Conservation (phyloP, 2,329 filamentous ascomycete genomes). For the Diaporthe aspalathi region DNA sequence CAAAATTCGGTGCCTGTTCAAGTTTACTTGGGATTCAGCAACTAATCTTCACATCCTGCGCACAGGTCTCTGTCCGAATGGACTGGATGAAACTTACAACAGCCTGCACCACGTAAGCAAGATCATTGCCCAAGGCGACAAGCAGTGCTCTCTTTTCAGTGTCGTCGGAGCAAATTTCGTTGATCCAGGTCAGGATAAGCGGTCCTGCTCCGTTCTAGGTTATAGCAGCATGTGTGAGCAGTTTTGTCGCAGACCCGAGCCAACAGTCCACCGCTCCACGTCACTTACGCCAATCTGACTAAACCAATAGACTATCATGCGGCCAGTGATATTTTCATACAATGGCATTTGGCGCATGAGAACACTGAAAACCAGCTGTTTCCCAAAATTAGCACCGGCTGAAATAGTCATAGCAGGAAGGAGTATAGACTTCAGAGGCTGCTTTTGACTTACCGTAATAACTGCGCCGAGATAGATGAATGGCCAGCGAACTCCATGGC, state of each 20-base stretch:
- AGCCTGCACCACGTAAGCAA: slow-evolving; percentile 50
- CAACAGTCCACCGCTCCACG: not conserved
- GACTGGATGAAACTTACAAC: slow-evolving; percentile 42
- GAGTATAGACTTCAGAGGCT: not conserved
- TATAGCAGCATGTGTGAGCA: not conserved
- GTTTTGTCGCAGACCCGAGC: not conserved
- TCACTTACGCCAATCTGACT: slow-evolving; percentile 49
- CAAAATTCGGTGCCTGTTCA: slow-evolving; percentile 52
- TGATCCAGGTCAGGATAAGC: slow-evolving; percentile 52
- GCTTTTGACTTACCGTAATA: slow-evolving; percentile 45
- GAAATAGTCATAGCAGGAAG: too few species aligned
- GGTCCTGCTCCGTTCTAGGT: slow-evolving; percentile 49
- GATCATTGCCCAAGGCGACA: slow-evolving; percentile 48
- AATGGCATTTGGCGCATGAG: slow-evolving; percentile 51
- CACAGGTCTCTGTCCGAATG: not conserved
- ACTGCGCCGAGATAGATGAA: slow-evolving; percentile 53
- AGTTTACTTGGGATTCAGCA: not conserved
- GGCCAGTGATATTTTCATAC: slow-evolving; percentile 50
- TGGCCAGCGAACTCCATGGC: slow-evolving; percentile 50
- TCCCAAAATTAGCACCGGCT: not conserved
- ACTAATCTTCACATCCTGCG: too few species aligned
- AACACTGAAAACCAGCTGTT: slow-evolving; percentile 47
- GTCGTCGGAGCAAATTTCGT: slow-evolving; percentile 48
- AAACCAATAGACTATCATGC: slow-evolving; percentile 53
- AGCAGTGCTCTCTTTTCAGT: slow-evolving; percentile 48